Evolutionary conservation across 2,329 filamentous ascomycete genomes (phyloP).

Genomic region (Karstenula rhodostoma): DNA sequence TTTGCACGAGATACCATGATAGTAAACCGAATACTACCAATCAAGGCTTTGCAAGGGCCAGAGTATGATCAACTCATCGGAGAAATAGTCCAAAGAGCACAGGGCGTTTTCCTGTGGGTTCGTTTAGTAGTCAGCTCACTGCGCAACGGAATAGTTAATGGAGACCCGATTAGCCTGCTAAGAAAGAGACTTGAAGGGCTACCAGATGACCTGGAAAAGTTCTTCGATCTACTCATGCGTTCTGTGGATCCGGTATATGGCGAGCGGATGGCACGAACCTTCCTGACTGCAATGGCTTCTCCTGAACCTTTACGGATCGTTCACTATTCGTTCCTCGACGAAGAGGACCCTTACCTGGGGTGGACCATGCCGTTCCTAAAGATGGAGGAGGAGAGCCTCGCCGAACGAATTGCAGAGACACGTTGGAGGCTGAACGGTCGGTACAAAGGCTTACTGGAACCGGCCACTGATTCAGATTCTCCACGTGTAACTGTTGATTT

Average conservation of each 20-base stretch:
- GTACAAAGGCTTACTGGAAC: slow-evolving; percentile 14
- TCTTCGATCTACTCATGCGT: slow-evolving; percentile 4
- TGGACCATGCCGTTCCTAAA: neutral
- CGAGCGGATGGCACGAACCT: slow-evolving; percentile 3
- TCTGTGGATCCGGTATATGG: neutral
- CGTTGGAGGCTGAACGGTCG: slow-evolving; percentile 2
- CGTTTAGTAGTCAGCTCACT: slow-evolving; percentile 9
- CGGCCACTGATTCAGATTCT: neutral
- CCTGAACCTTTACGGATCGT: neutral
- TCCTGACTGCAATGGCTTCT: neutral
- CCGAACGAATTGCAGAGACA: neutral
- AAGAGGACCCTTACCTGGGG: slow-evolving; percentile 6
- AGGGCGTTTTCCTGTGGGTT: slow-evolving; percentile 14
- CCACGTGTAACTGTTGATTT: neutral
- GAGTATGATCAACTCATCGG: slow-evolving; percentile 1
- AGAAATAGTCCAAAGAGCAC: neutral
- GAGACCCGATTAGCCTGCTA: neutral
- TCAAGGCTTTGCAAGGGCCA: neutral
- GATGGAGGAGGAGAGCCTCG: neutral
- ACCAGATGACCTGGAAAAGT: slow-evolving; percentile 8
- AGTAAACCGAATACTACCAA: neutral
- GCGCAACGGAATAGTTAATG: neutral
- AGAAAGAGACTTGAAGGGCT: neutral
- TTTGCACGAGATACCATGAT: slow-evolving; percentile 15
- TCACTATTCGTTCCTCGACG: slow-evolving; percentile 7